Percentiles rank a stretch among this genome's conserved stretches.
phyloP scores from a whole-genome alignment of 2,329 filamentous ascomycete genomes.

The Laburnicola sp. region DNA sequence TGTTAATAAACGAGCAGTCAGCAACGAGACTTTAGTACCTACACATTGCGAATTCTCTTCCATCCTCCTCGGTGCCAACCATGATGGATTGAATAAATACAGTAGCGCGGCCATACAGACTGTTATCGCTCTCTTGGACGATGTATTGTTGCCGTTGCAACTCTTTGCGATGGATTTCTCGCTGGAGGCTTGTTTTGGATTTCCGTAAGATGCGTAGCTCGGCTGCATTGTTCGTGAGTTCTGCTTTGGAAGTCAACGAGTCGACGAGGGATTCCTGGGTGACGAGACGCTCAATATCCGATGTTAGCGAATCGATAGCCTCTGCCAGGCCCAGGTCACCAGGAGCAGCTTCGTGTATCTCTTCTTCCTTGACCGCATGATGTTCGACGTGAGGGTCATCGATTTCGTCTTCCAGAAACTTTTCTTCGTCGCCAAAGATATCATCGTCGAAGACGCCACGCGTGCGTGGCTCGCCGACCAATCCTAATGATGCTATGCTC shows the following conservation, averaged over 20 bases:
- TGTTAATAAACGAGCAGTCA: conserved; percentile 1
- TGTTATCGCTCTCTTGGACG: conserved; percentile 96
- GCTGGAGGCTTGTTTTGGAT: conserved; percentile 87
- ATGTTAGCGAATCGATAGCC: conserved; percentile 83
- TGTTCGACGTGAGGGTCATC: conserved; percentile 65
- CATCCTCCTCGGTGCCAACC: conserved; percentile 88
- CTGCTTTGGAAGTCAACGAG: conserved; percentile 88
- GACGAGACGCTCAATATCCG: conserved; percentile 84
- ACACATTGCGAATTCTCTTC: conserved; percentile 88
- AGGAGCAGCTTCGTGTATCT: conserved; percentile 90
- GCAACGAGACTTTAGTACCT: conserved; percentile 33
- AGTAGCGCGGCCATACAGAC: conserved; percentile 86
- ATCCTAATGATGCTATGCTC: conserved; percentile 85
- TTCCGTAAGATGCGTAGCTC: conserved; percentile 91
- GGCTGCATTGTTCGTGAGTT: conserved; percentile 94
- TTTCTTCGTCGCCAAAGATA: conserved; percentile 87
- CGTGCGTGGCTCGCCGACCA: conserved; percentile 83
- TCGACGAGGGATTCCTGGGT: conserved; percentile 91
- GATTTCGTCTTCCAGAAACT: conserved; percentile 81
- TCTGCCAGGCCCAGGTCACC: conserved; percentile 92
- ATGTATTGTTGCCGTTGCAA: conserved; percentile 96
- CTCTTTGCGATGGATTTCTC: conserved; percentile 91
- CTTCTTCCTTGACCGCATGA: conserved; percentile 67
- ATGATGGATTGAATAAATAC: conserved; percentile 91
- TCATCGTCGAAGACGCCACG: conserved; percentile 94